Conservation (phyloP, 1,284 basidiomycete species). For the Termitomyces sp. region DNA sequence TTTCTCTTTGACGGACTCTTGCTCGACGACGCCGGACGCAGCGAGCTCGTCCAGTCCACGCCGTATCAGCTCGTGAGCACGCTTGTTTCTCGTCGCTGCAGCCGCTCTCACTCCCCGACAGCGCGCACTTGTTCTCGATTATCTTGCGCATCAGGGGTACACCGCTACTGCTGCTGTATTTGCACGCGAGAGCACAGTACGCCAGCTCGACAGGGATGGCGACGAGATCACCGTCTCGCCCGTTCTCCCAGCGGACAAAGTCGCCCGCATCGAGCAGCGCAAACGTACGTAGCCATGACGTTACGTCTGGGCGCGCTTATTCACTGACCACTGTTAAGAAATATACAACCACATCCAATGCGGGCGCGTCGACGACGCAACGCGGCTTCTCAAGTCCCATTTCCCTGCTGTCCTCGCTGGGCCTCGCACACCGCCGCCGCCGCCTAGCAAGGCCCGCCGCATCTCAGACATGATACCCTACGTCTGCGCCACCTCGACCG, state of each 20-base stretch:
- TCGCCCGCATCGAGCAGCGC: conserved; percentile 49
- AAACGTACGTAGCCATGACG: conserved; percentile 54
- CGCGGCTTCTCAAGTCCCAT: conserved; percentile 55
- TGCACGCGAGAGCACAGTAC: conserved; percentile 55
- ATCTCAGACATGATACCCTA: conserved; percentile 35
- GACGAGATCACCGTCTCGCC: conserved; percentile 46
- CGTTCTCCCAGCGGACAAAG: conserved; percentile 37
- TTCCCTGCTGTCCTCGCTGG: conserved; percentile 64
- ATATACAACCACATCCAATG: conserved; percentile 61
- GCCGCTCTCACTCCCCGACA: conserved; percentile 24
- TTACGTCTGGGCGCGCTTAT: too few relatives aligned
- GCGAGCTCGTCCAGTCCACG: conserved; percentile 22
- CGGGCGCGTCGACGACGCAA: conserved; percentile 69
- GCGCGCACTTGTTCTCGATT: conserved; percentile 77
- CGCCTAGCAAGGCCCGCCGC: conserved; percentile 8
- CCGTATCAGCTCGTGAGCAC: conserved; percentile 32
- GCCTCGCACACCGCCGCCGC: conserved; percentile 11
- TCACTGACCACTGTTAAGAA: conserved; percentile 36
- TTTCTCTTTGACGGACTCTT: conserved; percentile 9
- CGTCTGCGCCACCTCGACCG: conserved; percentile 53
- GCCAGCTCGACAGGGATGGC: conserved; percentile 63
- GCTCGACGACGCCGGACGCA: not conserved
- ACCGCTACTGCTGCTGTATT: conserved; percentile 69
- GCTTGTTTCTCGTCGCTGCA: not conserved
- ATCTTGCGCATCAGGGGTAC: conserved; percentile 73